Evolutionary conservation across 1,284 basidiomycete species (phyloP).

Genomic region (Gomphus sp.): DNA sequence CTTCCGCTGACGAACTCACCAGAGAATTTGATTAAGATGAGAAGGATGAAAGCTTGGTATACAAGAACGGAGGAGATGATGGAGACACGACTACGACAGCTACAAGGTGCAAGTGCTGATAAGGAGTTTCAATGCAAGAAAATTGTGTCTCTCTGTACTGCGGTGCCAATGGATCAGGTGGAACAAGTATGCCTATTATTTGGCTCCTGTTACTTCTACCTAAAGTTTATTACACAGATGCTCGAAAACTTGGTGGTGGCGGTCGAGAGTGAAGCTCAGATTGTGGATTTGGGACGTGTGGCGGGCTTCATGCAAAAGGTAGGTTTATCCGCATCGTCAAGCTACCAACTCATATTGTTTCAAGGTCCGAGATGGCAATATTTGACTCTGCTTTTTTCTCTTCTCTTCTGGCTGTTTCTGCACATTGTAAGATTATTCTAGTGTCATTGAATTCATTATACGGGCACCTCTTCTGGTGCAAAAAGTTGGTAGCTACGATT

Average conservation of each 20-base stretch:
- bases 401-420: neutral
- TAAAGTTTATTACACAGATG: conserved; percentile 44
- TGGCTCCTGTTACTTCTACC: conserved; percentile 4
- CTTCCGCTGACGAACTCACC: conserved; percentile 52
- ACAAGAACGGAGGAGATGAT: conserved; percentile 67
- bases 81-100: conserved; percentile 53
- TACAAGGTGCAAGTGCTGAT: conserved; percentile 75
- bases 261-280: conserved; percentile 80
- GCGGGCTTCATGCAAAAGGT: conserved; percentile 74
- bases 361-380: conserved; percentile 9
- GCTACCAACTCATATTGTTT: neutral
- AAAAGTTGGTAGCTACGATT: conserved; percentile 92
- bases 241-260: conserved; percentile 82
- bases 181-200: conserved; percentile 62
- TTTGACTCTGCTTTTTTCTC: neutral
- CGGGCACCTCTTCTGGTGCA: conserved; percentile 49
- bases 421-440: neutral
- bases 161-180: conserved; percentile 79
- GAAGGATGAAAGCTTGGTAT: conserved; percentile 78
- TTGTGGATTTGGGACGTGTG: conserved; percentile 78
- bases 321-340: neutral
- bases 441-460: neutral
- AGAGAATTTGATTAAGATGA: conserved; percentile 57
- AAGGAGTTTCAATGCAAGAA: conserved; percentile 87
- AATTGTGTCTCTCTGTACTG: conserved; percentile 85